Conservation (phyloP, 2,329 filamentous ascomycete species). For the Fusarium siculi region DNA sequence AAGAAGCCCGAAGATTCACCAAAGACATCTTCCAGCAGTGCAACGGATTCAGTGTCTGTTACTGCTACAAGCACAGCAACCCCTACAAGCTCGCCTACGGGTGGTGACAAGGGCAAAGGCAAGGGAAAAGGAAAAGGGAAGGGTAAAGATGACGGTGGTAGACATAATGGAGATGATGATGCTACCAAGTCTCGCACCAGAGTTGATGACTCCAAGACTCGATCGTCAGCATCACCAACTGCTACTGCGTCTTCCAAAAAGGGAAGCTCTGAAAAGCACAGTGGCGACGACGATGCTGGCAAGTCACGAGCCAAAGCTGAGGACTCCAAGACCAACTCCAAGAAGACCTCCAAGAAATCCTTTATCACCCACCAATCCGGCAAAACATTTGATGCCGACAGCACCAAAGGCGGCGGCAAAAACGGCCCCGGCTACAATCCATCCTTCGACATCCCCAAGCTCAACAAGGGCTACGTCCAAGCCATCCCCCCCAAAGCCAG, state of each 20-base stretch:
- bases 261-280: neutral
- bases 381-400: conserved; percentile 7
- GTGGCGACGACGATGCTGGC: neutral
- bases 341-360: neutral
- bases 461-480: conserved; percentile 14
- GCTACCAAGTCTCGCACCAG: neutral
- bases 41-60: neutral
- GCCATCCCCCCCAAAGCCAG: neutral
- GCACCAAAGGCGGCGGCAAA: conserved; percentile 14
- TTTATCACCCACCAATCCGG: neutral
- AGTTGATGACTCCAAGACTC: neutral
- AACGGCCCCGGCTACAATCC: neutral
- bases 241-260: neutral
- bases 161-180: neutral
- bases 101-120: neutral
- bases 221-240: neutral
- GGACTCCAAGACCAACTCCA: neutral
- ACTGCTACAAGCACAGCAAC: neutral
- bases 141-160: neutral
- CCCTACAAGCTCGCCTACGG: neutral
- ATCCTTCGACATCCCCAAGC: neutral
- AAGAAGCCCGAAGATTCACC: neutral
- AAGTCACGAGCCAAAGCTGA: neutral
- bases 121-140: neutral
- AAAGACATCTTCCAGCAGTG: neutral